Base-by-base conservation (phyloP, 1,284 basidiomycete species). In the Leccinum fallax region DNA sequence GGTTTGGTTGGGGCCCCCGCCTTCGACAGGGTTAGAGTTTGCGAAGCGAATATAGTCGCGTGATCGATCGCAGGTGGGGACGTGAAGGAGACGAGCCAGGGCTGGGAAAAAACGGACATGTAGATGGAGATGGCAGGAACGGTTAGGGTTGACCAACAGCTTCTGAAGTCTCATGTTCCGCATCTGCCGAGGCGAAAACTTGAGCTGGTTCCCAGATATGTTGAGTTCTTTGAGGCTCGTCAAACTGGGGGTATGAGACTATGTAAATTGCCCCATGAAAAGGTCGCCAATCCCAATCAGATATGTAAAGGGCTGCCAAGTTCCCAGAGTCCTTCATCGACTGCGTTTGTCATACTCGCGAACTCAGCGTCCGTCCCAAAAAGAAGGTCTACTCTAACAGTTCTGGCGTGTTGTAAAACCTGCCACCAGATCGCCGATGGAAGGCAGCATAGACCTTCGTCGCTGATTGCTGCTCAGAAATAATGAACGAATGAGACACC, bases 61-160 rank as follows among this genome's bases (percentile, higher is more conserved):
- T 62, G 55, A 67, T 62, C 21, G 58, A 30, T n/a, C 58, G 60
- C 9, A 61, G 58, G 9, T 28, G 32, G 9, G 60, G 15, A 4
- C 55, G 36, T 6, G 61, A 60, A 3, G 32, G 16, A 54, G 32
- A 21, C 19, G 43, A 21, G 6, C 19, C 43, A 48, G 3, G 10
- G 19, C 19, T 13, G 43, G 11, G 43, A 4, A 21, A 48, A 48
- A 21, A 48, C 19, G n/a, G 43, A 48, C 6, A 11, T 9, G 13
- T 57, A n/a, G 0, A 61, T 9, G 13, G 58, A n/a, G 0, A 61
- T 6, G 66, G 59, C 8, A 84, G 63, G 72, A 88, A 90, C 0
- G 81, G 85, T 63, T 92, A 0, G 84, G 83, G 38, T 81, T 72
- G 3, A 89, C 67, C 16, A 70, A 65, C 6, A 90, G 75, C 5